Percentiles rank a stretch among this genome's conserved stretches.
Conservation (phyloP, 495 filamentous ascomycete genomes). For the Friedmanniomyces simplex region DNA sequence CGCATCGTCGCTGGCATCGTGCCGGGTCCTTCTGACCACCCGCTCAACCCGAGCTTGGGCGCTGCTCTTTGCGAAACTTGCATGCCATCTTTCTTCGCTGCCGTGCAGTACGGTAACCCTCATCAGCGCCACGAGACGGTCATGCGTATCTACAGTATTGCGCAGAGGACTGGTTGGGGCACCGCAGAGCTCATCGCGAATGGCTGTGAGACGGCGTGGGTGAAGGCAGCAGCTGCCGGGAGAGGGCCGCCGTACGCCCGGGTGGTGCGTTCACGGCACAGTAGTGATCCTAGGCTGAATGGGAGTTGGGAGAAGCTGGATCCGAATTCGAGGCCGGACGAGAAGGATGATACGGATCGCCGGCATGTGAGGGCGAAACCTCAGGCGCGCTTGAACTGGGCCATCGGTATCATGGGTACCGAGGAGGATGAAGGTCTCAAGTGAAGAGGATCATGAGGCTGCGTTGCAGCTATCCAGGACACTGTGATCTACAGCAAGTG, state of each 20-base stretch:
- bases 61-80: slow-evolving; percentile 70
- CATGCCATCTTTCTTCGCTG: slow-evolving; percentile 77
- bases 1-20: slow-evolving; percentile 71
- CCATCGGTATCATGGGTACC: slow-evolving; percentile 48
- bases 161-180: slow-evolving; percentile 78
- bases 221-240: slow-evolving; percentile 55
- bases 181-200: slow-evolving; percentile 65
- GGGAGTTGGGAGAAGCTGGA: slow-evolving; percentile 17
- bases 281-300: slow-evolving; percentile 20
- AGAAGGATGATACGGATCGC: slow-evolving; percentile 37
- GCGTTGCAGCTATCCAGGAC: not conserved
- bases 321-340: slow-evolving; percentile 21
- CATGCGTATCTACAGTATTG: slow-evolving; percentile 58
- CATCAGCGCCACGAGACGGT: slow-evolving; percentile 69
- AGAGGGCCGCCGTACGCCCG: slow-evolving; percentile 62
- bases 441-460: not conserved
- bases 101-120: slow-evolving; percentile 63
- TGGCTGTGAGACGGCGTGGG: slow-evolving; percentile 79
- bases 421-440: slow-evolving; percentile 38
- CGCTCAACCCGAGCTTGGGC: slow-evolving; percentile 68
- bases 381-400: slow-evolving; percentile 40
- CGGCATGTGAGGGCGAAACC: slow-evolving; percentile 41
- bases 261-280: slow-evolving; percentile 21
- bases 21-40: slow-evolving; percentile 43
- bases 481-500: not conserved